Conservation (phyloP, 768 basidiomycete genomes). For the Coprinopsis cinerea region DNA sequence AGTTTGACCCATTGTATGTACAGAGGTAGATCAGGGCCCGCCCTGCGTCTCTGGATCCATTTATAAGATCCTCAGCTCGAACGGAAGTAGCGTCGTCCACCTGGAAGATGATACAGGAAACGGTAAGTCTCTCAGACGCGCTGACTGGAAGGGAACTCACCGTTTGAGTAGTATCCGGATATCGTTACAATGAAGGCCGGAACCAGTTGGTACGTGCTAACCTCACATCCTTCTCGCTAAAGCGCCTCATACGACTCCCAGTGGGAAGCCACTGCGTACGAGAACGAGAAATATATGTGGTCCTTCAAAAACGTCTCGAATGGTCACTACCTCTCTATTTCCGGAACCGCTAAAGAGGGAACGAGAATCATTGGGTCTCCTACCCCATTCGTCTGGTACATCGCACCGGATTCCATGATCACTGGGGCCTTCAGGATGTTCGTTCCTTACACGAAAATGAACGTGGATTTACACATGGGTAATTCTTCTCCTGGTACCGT, state of each 20-base stretch:
- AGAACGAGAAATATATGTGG: neutral
- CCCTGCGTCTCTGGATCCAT: neutral
- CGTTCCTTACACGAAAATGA: neutral
- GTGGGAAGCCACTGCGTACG: neutral
- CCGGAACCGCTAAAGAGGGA: neutral
- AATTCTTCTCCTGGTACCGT: neutral
- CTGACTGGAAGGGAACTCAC: neutral
- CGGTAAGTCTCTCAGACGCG: neutral
- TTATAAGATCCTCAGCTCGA: neutral
- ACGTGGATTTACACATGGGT: neutral
- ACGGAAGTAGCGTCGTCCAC: neutral
- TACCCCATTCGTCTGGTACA: neutral
- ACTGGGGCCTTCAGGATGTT: neutral
- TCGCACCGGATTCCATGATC: neutral
- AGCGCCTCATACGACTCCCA: neutral
- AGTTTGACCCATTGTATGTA: no score
- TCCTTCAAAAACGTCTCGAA: neutral
- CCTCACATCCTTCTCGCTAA: neutral
- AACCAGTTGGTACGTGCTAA: neutral
- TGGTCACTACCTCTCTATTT: neutral
- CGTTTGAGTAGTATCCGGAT: neutral
- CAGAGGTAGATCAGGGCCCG: no score
- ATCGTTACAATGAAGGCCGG: neutral
- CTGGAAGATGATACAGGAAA: neutral
- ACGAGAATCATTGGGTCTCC: neutral